Conservation (phyloP, 768 basidiomycete species). For the Lentinula detonsa region DNA sequence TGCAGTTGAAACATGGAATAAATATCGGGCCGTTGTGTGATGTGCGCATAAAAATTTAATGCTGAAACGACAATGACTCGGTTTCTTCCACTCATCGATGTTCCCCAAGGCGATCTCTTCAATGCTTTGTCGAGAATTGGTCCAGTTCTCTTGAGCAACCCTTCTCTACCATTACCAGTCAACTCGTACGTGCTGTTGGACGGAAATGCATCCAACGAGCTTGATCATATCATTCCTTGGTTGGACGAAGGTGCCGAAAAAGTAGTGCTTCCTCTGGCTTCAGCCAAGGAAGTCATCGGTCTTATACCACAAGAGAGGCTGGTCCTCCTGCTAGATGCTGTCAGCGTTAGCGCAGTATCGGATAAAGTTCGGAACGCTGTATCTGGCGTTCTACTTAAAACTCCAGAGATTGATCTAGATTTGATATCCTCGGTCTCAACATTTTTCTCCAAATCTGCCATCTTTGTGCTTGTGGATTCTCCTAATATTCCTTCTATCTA, state of each 20-base stretch:
- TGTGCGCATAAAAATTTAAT: not conserved
- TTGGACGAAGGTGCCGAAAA: constrained; percentile 80
- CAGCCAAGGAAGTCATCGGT: constrained; percentile 63
- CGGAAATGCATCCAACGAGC: constrained; percentile 31
- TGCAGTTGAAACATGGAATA: too few relatives aligned
- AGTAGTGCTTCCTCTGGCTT: constrained; percentile 66
- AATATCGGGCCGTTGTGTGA: not conserved
- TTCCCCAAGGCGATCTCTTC: constrained; percentile 41
- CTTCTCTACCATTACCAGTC: constrained; percentile 24
- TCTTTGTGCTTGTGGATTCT: constrained; percentile 54
- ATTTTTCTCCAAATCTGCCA: constrained; percentile 59
- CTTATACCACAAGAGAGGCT: constrained; percentile 66
- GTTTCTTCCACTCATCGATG: constrained; percentile 59
- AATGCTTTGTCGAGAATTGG: constrained; percentile 66
- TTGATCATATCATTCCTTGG: constrained; percentile 54
- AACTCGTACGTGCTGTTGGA: constrained; percentile 55
- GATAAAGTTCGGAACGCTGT: constrained; percentile 69
- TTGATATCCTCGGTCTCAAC: constrained; percentile 71
- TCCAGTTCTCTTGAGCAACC: constrained; percentile 56
- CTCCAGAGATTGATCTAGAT: constrained; percentile 64
- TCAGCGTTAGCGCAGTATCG: constrained; percentile 66
- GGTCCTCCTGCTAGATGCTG: constrained; percentile 69
- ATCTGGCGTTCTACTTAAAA: constrained; percentile 78
- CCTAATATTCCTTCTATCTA: constrained; percentile 49
- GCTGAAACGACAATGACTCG: constrained; percentile 28